These are phyloP conservation scores for Lentinula lateritia DNA, from an alignment of 768 basidiomycete species.

Conservation along the genomic window DNA sequence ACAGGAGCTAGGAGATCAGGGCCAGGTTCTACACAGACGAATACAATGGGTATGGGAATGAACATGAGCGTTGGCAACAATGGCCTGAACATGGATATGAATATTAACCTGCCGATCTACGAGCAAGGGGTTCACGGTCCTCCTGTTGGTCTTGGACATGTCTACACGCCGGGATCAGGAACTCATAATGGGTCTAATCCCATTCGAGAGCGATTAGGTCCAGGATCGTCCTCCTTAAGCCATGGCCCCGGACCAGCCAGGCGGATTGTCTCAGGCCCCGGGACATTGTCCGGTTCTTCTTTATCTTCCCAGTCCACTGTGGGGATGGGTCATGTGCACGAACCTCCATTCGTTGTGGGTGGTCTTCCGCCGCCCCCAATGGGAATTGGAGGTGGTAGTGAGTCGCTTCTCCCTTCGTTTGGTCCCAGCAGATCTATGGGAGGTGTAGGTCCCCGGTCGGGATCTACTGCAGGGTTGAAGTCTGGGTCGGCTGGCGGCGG, in stretches of 20 bases:
- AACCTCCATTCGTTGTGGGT: not conserved
- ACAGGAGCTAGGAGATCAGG: not conserved
- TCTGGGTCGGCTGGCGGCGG: not conserved
- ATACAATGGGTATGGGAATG: not conserved
- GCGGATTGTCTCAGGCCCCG: not conserved
- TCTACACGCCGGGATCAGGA: not conserved
- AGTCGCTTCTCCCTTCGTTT: not conserved
- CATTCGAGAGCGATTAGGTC: not conserved
- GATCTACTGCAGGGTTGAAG: not conserved
- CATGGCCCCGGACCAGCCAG: not conserved
- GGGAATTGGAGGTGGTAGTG: not conserved
- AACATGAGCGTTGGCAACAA: not conserved
- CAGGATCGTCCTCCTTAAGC: not conserved
- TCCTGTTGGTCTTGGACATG: not conserved
- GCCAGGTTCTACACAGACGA: not conserved
- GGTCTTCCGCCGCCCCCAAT: not conserved
- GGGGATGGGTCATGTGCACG: not conserved
- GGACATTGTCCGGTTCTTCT: not conserved
- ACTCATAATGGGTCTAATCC: not conserved
- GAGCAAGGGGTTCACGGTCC: not conserved
- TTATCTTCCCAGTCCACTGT: not conserved
- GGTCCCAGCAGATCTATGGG: not conserved
- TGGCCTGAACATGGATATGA: not conserved
- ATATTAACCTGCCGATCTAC: not conserved
- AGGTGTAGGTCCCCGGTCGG: not conserved